These are phyloP conservation scores for Camillea tinctor DNA, from an alignment of 2,329 filamentous ascomycete species.

Conservation along the genomic window DNA sequence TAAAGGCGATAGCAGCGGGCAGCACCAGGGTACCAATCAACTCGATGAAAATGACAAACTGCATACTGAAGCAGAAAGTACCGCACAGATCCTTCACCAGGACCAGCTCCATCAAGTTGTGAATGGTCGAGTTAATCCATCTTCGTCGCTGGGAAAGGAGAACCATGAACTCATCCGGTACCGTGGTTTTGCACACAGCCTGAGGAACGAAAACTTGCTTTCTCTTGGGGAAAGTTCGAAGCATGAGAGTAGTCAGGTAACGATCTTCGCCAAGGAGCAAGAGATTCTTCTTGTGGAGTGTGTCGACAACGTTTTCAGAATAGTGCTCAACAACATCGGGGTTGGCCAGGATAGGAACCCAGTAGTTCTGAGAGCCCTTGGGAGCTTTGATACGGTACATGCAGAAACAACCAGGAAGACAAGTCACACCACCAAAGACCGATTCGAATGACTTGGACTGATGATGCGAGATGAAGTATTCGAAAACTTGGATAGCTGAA, in stretches of 20 bases:
- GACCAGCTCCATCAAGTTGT: slow-evolving; percentile 97
- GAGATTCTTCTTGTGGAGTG: slow-evolving; percentile 94
- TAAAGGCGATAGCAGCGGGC: slow-evolving; percentile 94
- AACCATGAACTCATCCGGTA: slow-evolving; percentile 89
- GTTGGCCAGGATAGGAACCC: slow-evolving; percentile 97
- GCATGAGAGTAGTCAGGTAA: slow-evolving; percentile 94
- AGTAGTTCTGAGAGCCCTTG: slow-evolving; percentile 98
- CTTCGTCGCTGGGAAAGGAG: slow-evolving; percentile 90
- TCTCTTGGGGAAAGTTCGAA: slow-evolving; percentile 97
- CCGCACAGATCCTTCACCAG: slow-evolving; percentile 94
- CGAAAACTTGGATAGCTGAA: slow-evolving; percentile 97
- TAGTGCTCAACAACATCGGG: slow-evolving; percentile 99
- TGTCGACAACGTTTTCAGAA: slow-evolving; percentile 98
- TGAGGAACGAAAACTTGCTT: slow-evolving; percentile 99
- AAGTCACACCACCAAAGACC: slow-evolving; percentile 97
- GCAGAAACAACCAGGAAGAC: slow-evolving; percentile 97
- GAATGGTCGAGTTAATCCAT: slow-evolving; percentile 99
- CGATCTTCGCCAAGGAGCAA: slow-evolving; percentile 94
- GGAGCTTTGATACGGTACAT: slow-evolving; percentile 99
- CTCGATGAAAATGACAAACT: slow-evolving; percentile 96
- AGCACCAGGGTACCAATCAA: slow-evolving; percentile 91
- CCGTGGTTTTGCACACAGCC: slow-evolving; percentile 97
- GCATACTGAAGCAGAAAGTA: slow-evolving; percentile 99
- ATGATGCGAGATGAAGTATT: slow-evolving; percentile 99
- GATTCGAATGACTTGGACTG: slow-evolving; percentile 96